Evolutionary conservation across 1,284 basidiomycete genomes (phyloP).

Genomic region (Pseudozyma hubeiensis): DNA sequence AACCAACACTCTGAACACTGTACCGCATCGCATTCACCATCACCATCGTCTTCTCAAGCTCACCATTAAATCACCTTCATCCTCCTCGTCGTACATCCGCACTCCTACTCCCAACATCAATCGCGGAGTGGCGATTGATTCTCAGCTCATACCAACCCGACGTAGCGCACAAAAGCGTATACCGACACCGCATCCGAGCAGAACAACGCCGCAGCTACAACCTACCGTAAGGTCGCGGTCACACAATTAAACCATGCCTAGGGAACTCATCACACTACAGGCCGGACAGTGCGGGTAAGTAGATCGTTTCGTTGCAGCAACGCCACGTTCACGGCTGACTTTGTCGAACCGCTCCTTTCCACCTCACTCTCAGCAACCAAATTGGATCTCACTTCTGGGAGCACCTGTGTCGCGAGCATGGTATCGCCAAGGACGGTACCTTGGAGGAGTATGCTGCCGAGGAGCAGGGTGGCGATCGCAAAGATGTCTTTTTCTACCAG

Average conservation of each 20-base stretch:
- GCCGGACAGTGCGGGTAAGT: slow-evolving; percentile 65
- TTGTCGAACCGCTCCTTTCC: background rate
- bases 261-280: slow-evolving; percentile 68
- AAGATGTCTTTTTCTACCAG: slow-evolving; percentile 99
- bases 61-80: background rate
- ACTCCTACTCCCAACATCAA: background rate
- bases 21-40: background rate
- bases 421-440: slow-evolving; percentile 66
- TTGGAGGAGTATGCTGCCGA: slow-evolving; percentile 65
- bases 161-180: too few species aligned
- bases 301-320: background rate
- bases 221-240: background rate
- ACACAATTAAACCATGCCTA: slow-evolving; percentile 47
- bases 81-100: background rate
- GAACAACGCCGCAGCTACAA: too few species aligned
- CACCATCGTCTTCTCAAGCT: background rate
- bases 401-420: slow-evolving; percentile 67
- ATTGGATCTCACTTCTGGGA: slow-evolving; percentile 69
- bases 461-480: slow-evolving; percentile 76
- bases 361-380: slow-evolving; percentile 48
- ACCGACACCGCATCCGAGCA: too few species aligned
- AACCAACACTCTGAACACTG: slow-evolving; percentile 21
- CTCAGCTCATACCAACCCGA: background rate
- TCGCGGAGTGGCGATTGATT: background rate
- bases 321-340: slow-evolving; percentile 3